phyloP scores from a whole-genome alignment of 1,284 basidiomycete genomes.

The Rhodotorula sp. region DNA sequence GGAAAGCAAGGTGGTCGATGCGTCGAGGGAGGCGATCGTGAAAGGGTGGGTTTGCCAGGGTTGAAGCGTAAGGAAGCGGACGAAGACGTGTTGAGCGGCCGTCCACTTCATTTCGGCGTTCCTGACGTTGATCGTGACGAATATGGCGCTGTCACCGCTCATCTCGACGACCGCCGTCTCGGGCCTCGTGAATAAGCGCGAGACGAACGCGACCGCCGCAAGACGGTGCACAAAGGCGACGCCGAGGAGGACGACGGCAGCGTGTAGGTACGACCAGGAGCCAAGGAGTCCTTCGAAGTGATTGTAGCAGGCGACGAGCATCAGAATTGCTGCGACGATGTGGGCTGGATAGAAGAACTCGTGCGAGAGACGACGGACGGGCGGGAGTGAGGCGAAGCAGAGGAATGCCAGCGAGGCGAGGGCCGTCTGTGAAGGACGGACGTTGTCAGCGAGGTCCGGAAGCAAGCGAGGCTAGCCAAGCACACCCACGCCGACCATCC shows the following conservation, averaged over 20 bases:
- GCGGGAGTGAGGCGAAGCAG: conserved; percentile 47
- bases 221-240: conserved; percentile 43
- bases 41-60: conserved; percentile 50
- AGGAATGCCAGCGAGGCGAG: conserved; percentile 50
- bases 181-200: conserved; percentile 19
- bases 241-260: conserved; percentile 47
- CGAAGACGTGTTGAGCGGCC: conserved; percentile 53
- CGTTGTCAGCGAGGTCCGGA: not conserved
- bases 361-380: conserved; percentile 50
- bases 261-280: conserved; percentile 49
- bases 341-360: conserved; percentile 52
- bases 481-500: conserved; percentile 1
- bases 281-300: conserved; percentile 46
- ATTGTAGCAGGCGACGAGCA: conserved; percentile 48
- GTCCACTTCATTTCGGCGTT: conserved; percentile 42
- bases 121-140: conserved; percentile 33
- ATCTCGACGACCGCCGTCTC: conserved; percentile 44
- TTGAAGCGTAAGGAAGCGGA: conserved; percentile 47
- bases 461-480: not conserved
- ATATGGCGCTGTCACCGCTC: conserved; percentile 46
- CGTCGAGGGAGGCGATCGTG: conserved; percentile 43
- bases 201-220: conserved; percentile 46
- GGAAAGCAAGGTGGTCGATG: not conserved
- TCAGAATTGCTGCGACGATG: conserved; percentile 37
- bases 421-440: conserved; percentile 46